Conservation (phyloP, 129 eudicot genomes). For the Smallanthus sonchifolius region DNA sequence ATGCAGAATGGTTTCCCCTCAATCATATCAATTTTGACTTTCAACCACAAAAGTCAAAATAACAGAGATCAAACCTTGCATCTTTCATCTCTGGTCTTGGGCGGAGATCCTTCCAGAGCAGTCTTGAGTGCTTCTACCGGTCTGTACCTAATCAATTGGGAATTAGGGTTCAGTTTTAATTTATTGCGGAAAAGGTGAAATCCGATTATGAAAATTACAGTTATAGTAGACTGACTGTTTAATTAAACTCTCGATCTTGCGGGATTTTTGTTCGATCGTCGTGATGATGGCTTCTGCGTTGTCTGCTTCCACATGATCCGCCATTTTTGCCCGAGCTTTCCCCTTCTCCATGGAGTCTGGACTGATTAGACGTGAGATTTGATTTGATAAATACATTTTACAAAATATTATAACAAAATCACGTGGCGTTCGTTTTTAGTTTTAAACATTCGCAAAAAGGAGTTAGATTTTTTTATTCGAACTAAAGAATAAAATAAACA, state of each 20-base stretch:
- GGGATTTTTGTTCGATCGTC: constrained; percentile 84
- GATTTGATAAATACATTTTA: too few relatives aligned
- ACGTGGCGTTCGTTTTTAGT: too few relatives aligned
- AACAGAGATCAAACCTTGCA: constrained; percentile 57
- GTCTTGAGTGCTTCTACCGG: constrained; percentile 89
- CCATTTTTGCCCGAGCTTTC: constrained; percentile 33
- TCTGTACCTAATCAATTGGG: constrained; percentile 45
- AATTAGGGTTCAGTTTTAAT: constrained; percentile 1
- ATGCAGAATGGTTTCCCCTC: background rate
- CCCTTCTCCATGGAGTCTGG: background rate
- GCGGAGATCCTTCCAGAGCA: constrained; percentile 87
- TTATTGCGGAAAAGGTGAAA: background rate
- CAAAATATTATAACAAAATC: too few relatives aligned
- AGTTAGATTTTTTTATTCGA: too few relatives aligned
- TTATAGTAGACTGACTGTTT: constrained; percentile 48
- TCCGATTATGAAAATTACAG: background rate
- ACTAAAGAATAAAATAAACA: too few relatives aligned
- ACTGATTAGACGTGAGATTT: too few relatives aligned
- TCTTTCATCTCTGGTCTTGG: constrained; percentile 76
- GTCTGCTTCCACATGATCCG: constrained; percentile 73
- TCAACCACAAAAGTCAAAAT: too few relatives aligned
- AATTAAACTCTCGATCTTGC: constrained; percentile 85
- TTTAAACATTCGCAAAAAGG: too few relatives aligned
- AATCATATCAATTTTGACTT: too few relatives aligned
- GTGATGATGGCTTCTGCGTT: constrained; percentile 85